Base-by-base conservation (phyloP, 2,329 filamentous ascomycete genomes). In the Microcera coccophila region DNA sequence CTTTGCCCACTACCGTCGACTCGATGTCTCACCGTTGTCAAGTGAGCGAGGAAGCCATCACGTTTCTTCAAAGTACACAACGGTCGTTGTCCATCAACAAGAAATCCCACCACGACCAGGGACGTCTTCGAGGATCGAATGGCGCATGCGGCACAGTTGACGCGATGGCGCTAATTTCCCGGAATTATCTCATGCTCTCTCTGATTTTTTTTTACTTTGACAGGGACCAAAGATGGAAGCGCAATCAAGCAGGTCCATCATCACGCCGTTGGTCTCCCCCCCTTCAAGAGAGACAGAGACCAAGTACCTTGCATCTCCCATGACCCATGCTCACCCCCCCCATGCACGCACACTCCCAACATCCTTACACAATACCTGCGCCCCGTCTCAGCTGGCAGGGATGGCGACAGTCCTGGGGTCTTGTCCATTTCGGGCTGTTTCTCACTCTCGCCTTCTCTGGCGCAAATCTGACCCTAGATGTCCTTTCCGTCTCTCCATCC, bases 321-420 rank as follows among this genome's bases (percentile, higher is more conserved):
- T 34, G 38, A 35, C 40, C 53, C 39, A 43, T 39, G 38, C 31
- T 35, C 18, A 20, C 33, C 9, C 10, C 39, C 39, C 44, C 45
- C 36, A 45, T 36, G 38, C 19, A 32, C 29, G 29, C 35, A 29
- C 38, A 32, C 32, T 21, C 24, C 22, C 28, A 34, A 37, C 39
- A 38, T 42, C 51, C 51, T 45, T 44, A 50, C 39, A 36, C 46
- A 47, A 42, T 53, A 52, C 53, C 59, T 61, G 58, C 58, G 56
- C 58, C 58, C 57, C 59, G 52, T 50, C 54, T 62, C 59, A 62
- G 59, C 59, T 62, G 44, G 49, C 59, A 58, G 59, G 56, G 56
- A 53, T 57, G 47, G 44, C 44, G 17, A 19, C 16, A 19, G 51
- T 41, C 42, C 47, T 50, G 53, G 33, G 52, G 42, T 50, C 45